These are phyloP conservation scores for Schizochytrium sp. DNA, from an alignment of 108 stramenopile genomes.

Conservation along the genomic window DNA sequence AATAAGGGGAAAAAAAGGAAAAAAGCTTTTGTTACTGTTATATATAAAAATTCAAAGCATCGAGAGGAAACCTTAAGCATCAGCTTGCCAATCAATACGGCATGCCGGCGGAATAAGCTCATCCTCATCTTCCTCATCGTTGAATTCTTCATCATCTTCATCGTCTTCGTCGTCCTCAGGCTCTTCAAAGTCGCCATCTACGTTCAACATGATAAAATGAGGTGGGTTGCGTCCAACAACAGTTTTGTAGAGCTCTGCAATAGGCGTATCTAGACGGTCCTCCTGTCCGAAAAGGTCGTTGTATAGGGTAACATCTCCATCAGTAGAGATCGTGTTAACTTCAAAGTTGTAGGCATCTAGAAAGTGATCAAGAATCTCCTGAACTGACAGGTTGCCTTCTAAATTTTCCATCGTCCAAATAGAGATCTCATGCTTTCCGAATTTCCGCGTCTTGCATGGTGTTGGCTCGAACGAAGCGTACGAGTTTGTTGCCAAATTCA, in stretches of 20 bases:
- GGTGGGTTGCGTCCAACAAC: background rate
- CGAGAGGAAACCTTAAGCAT: background rate
- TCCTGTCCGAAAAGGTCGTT: constrained; percentile 16
- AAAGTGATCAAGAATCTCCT: constrained; percentile 25
- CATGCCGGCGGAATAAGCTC: constrained; percentile 7
- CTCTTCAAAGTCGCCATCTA: constrained; percentile 39
- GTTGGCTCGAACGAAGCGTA: constrained; percentile 54
- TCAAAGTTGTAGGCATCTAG: background rate
- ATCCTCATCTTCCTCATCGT: constrained; percentile 8
- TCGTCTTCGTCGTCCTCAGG: constrained; percentile 26
- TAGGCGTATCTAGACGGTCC: constrained; percentile 1
- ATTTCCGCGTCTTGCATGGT: background rate
- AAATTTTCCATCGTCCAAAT: background rate
- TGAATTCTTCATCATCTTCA: constrained; percentile 22
- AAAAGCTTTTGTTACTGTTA: too few relatives aligned
- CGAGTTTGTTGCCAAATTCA: constrained; percentile 57
- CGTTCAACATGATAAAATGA: constrained; percentile 3
- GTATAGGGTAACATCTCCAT: background rate
- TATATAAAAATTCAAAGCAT: too few relatives aligned
- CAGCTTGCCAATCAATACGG: constrained; percentile 19
- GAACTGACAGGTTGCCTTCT: background rate
- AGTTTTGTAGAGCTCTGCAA: background rate
- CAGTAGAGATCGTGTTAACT: background rate
- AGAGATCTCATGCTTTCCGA: background rate
- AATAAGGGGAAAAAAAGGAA: too few relatives aligned